Base-by-base conservation (phyloP, 176 grass and related monocot genomes). In the Carex kokanica region DNA sequence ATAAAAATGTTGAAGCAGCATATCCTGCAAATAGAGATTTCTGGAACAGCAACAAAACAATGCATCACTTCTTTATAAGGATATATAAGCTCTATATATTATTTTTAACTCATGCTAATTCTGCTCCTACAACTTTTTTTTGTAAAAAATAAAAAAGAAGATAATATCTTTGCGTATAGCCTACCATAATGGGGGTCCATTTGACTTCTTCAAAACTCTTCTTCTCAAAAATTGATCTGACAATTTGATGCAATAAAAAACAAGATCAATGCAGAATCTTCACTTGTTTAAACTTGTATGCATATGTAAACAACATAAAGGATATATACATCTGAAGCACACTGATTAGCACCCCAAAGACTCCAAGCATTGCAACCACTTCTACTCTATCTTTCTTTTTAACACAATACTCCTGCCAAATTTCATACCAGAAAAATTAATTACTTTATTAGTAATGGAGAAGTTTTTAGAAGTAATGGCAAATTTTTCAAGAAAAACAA, bases 301-400 rank as follows among this genome's bases (percentile, higher is more conserved):
- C 32, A 34, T 38, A 23, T 40, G 54, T 59, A 82, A 64, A 43
- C 23, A 59, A 51, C 21, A 86, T 53, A 20, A 86, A 64, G 71
- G 71, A 98, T 98, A 34, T 34, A 34, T 34, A 98, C 95, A 98
- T 91, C 63, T 98, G 85, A 87, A 88, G 83, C 16, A 72, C 86
- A 67, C 92, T 94, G 62, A 94, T 14, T 67, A 94, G 34, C 14
- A 86, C 86, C 20, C 95, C 95, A 81, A 94, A 98, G 83, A 90
- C 20, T 25, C 95, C 95, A 16, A 98, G 73, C 90, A 98, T 93
- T 14, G 90, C 89, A 74, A 98, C 92, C 81, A 94, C 72, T 71
- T 94, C 92, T 65, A 94, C 49, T 81, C 84, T 86, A 74, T 88
- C 86, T 7, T 83, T 87, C 24, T 87, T 88, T 79, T 94, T 98